Evolutionary conservation across 2,329 filamentous ascomycete genomes (phyloP), one percentile per base, ranked within the genome.

Genomic region (Talaromyces sp.): DNA sequence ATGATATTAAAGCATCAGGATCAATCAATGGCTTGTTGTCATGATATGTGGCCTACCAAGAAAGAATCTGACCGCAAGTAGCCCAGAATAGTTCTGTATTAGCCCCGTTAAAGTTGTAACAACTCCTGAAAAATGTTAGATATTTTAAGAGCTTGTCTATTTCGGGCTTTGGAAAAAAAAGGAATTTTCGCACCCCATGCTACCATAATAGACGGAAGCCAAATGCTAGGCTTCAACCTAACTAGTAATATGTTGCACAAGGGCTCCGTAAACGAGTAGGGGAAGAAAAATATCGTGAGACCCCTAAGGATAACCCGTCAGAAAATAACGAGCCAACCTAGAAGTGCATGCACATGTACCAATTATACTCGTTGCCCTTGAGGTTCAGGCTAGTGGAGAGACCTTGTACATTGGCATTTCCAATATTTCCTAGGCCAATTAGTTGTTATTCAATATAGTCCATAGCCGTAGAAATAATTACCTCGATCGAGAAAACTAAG

Each of bases 61-160:
- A 67, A 83, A 82, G 59, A 83, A 75, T 4, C 81, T 76, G 7
- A 78, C 73, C 2, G 73, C 73, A 33, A 83, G 72, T 36, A 84
- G 75, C 0, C 81, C 81, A 3, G 72, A 67, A 57, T 80, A 78
- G 61, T 77, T 78, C 55, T 81, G 73, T 1, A 78, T 78, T 2
- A 83, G 69, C 6, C 81, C 81, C 73, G 81, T 83, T 54, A 83
- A 69, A 0, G 81, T 83, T 51, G 44, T 47, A 10, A 47, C 44
- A 27, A 47, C 7, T 14, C 44, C 44, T 47, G 10, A 4, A 27
- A 14, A 18, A 47, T 12, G 6, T 47, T 47, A 47, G 18, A 18
- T 47, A 10, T 47, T 27, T 27, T 2, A 5, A 18, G 4, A 2
- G 5, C n/a, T 23, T 71, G 56, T 28, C 31, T 30, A 7, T 33